A percentile compares a stretch with the other conserved stretches of the same genome.
phyloP scores from a whole-genome alignment of 2,329 filamentous ascomycete genomes.

The Aspergillus calidoustus region DNA sequence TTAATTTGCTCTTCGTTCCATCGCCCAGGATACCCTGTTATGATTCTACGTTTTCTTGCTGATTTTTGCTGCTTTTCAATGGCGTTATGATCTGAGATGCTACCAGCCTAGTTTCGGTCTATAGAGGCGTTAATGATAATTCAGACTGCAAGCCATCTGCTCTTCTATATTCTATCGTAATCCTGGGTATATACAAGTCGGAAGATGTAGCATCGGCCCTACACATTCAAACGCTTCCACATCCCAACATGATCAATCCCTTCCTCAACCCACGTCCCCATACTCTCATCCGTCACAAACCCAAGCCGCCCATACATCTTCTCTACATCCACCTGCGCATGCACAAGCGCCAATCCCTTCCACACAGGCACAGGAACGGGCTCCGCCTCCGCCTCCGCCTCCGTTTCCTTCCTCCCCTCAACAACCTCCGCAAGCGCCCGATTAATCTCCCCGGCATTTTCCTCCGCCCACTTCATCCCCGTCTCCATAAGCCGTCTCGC shows the following conservation, averaged over 20 bases:
- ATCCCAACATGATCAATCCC: constrained; percentile 86
- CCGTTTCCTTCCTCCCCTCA: constrained; percentile 39
- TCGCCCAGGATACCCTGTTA: constrained; percentile 43
- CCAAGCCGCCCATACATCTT: constrained; percentile 72
- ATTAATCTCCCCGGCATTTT: constrained; percentile 59
- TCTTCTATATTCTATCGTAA: background rate
- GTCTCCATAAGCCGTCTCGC: constrained; percentile 69
- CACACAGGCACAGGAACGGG: constrained; percentile 48
- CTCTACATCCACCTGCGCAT: constrained; percentile 73
- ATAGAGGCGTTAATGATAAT: constrained; percentile 20
- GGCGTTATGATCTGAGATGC: constrained; percentile 17
- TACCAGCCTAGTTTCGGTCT: constrained; percentile 7
- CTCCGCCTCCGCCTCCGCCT: constrained; percentile 44
- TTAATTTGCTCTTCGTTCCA: constrained; percentile 24
- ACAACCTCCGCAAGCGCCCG: constrained; percentile 23
- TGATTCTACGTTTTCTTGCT: constrained; percentile 27
- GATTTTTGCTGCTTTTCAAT: constrained; percentile 11
- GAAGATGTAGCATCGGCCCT: background rate
- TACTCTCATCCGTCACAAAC: constrained; percentile 71
- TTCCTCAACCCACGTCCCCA: constrained; percentile 82
- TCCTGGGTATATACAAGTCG: background rate
- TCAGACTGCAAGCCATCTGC: background rate
- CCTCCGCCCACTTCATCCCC: constrained; percentile 69
- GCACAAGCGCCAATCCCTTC: constrained; percentile 76
- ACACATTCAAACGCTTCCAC: constrained; percentile 60